A percentile compares a stretch with the other conserved stretches of the same genome.
Evolutionary conservation across 805 yeast genomes (phyloP).

Genomic region (Candida ovalis): DNA sequence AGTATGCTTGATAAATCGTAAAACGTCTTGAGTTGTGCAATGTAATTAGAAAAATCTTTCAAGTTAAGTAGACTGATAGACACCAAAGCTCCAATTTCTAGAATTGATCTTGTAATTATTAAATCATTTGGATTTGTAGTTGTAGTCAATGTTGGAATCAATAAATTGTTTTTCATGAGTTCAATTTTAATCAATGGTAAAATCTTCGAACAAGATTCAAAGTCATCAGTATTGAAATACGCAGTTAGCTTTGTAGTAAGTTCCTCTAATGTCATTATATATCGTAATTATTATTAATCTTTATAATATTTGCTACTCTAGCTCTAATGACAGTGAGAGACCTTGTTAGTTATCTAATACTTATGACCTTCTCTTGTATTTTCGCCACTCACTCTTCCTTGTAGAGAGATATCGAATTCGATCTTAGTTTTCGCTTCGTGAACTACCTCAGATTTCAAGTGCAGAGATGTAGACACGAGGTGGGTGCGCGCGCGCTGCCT

Average conservation of each 20-base stretch:
- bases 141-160: conserved; percentile 55
- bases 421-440: too few relatives aligned
- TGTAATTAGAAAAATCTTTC: conserved; percentile 64
- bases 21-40: conserved; percentile 74
- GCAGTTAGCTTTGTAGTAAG: conserved; percentile 66
- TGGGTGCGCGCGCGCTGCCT: neutral
- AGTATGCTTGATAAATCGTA: conserved; percentile 41
- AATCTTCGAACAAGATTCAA: conserved; percentile 53
- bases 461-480: too few relatives aligned
- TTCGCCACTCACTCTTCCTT: too few relatives aligned
- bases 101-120: conserved; percentile 70
- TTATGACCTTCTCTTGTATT: too few relatives aligned
- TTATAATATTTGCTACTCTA: too few relatives aligned
- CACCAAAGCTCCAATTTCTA: conserved; percentile 85
- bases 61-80: conserved; percentile 63
- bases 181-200: conserved; percentile 75
- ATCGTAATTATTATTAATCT: neutral
- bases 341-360: too few relatives aligned
- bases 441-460: too few relatives aligned
- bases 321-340: too few relatives aligned
- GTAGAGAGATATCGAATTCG: too few relatives aligned
- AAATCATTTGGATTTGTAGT: conserved; percentile 57
- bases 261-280: conserved; percentile 55
- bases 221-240: conserved; percentile 60
- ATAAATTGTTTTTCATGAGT: conserved; percentile 69